Base-by-base conservation (phyloP, 2,329 filamentous ascomycete species). In the Fusarium continuum region DNA sequence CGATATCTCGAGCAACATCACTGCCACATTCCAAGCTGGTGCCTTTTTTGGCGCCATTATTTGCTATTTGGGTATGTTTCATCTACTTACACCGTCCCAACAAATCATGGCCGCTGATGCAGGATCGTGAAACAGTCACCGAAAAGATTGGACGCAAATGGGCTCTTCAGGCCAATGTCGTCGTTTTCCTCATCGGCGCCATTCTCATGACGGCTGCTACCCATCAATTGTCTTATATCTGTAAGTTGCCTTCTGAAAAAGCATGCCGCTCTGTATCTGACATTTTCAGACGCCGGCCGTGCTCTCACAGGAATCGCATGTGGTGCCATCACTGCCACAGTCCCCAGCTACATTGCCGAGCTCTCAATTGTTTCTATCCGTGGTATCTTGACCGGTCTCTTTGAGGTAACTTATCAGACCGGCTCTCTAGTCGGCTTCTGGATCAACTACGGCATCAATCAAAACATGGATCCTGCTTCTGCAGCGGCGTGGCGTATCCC, bases 261-360 rank as follows among this genome's bases (percentile, higher is more conserved):
- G 6, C 6, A 2, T 8, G 4, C 4, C 0, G 2, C 5, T 2
- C 1, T 2, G 3, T n/a, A 2, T 28, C 41, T 67, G 32, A 57
- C 13, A 29, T 4, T 2, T 14, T 3, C 11, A 88, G 85, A 86
- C 82, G 70, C 79, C 80, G 51, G 87, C 1, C 83, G 87, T 10
- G 83, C 84, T 60, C 75, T 87, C 28, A 85, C 82, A 2, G 85
- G 85, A 2, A 80, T 84, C 70, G 85, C 83, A 17, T 80, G 85
- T 39, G 85, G 84, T n/a, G 72, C 84, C 34, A 79, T 86, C 68
- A 83, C 80, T 8, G 85, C 84, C 68, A 84, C 82, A 6, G 83
- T 89, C 4, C 87, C 86, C 4, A 81, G 86, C 28, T 89, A 89
- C 70, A 86, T 88, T 55, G 83, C 86, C 9, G 87, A 89, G 70